Conservation (phyloP, 352 stramenopile species). For the Phytophthora lateralis region DNA sequence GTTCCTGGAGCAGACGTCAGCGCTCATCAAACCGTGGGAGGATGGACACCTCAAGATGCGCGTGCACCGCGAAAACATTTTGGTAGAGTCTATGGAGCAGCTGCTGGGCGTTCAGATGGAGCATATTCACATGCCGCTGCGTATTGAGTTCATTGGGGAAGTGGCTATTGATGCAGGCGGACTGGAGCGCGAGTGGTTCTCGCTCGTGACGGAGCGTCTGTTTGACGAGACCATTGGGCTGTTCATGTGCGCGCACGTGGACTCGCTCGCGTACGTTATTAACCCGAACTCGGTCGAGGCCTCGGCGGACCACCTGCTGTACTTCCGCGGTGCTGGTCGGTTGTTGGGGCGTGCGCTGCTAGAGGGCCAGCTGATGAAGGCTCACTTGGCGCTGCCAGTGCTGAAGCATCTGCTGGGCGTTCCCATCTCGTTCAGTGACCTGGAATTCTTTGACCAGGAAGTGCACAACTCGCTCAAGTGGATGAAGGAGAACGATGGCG, state of each 20-base stretch:
- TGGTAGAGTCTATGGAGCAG: constrained; percentile 88
- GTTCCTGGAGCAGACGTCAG: constrained; percentile 85
- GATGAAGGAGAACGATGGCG: constrained; percentile 85
- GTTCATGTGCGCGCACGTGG: constrained; percentile 86
- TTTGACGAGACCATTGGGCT: constrained; percentile 89
- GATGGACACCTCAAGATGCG: constrained; percentile 87
- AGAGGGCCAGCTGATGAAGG: constrained; percentile 94
- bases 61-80: constrained; percentile 83
- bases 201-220: constrained; percentile 81
- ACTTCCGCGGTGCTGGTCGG: constrained; percentile 95
- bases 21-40: constrained; percentile 86
- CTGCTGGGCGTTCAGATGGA: constrained; percentile 85
- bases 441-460: constrained; percentile 91
- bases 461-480: constrained; percentile 83
- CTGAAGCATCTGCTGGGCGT: constrained; percentile 86
- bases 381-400: constrained; percentile 83
- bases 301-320: constrained; percentile 95
- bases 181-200: constrained; percentile 90
- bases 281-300: constrained; percentile 84
- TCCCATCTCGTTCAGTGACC: constrained; percentile 88
- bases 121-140: constrained; percentile 87
- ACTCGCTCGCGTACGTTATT: constrained; percentile 83
- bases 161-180: constrained; percentile 90
- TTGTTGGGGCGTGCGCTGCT: constrained; percentile 96
- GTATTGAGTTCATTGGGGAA: constrained; percentile 91